Conservation (phyloP, 1,284 basidiomycete species). For the Trichosporon asahii region DNA sequence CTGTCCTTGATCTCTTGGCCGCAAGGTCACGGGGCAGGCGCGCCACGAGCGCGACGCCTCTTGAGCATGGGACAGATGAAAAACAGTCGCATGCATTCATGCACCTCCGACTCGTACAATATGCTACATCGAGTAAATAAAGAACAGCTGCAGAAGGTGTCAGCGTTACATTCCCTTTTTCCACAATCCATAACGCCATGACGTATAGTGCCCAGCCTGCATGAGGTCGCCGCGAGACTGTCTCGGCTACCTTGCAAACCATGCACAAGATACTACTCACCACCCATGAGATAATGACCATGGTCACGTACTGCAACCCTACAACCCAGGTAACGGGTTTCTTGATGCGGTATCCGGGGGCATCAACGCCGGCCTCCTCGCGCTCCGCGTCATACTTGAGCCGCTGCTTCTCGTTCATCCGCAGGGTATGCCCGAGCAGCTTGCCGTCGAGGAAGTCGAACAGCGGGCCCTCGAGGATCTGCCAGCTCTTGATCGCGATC, state of each 20-base stretch:
- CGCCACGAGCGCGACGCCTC: neutral
- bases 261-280: slow-evolving; percentile 12
- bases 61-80: neutral
- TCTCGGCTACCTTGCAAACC: too few relatives aligned
- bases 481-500: slow-evolving; percentile 47
- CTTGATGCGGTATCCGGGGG: slow-evolving; percentile 13
- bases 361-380: slow-evolving; percentile 17
- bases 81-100: neutral
- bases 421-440: slow-evolving; percentile 33
- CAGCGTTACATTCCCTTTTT: slow-evolving; percentile 2
- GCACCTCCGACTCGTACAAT: neutral
- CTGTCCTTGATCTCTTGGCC: neutral
- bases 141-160: slow-evolving; percentile 13
- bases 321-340: slow-evolving; percentile 17
- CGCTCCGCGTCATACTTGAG: slow-evolving; percentile 26
- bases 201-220: neutral
- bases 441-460: slow-evolving; percentile 33
- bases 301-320: slow-evolving; percentile 16
- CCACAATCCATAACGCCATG: neutral
- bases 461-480: slow-evolving; percentile 39
- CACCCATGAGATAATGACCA: slow-evolving; percentile 24
- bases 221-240: too few relatives aligned
- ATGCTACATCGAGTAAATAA: slow-evolving; percentile 56
- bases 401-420: slow-evolving; percentile 34
- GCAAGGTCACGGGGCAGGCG: neutral